phyloP scores from a whole-genome alignment of 1,139 yeast genomes.

The Taiozyma sp. region DNA sequence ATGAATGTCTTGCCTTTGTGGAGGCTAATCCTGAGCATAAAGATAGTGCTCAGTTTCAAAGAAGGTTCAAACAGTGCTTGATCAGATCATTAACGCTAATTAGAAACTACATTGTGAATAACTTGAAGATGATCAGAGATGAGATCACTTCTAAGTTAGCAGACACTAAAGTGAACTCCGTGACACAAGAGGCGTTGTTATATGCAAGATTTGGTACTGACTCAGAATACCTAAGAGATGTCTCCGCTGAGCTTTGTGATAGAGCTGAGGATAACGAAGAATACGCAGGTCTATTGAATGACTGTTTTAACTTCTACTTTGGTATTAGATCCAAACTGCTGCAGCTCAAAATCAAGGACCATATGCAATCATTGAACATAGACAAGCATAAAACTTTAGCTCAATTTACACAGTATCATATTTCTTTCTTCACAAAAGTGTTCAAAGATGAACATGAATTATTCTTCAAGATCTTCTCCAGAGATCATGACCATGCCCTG shows the following conservation, averaged over 20 bases:
- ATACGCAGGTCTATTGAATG: conserved; percentile 62
- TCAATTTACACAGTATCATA: conserved; percentile 53
- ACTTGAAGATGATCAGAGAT: conserved; percentile 43
- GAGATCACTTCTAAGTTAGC: conserved; percentile 34
- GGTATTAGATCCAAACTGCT: conserved; percentile 47
- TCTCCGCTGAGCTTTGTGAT: conserved; percentile 45
- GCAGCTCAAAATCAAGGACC: conserved; percentile 36
- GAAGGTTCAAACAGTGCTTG: conserved; percentile 80
- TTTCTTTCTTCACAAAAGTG: conserved; percentile 53
- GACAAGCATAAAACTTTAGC: conserved; percentile 34
- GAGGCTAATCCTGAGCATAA: conserved; percentile 48
- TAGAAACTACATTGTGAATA: conserved; percentile 57
- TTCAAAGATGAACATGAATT: conserved; percentile 58
- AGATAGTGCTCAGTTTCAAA: conserved; percentile 66
- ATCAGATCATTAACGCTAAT: conserved; percentile 77
- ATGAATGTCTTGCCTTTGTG: conserved; percentile 50
- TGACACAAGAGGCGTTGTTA: conserved; percentile 48
- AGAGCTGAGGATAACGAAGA: conserved; percentile 50
- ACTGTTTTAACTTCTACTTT: conserved; percentile 62
- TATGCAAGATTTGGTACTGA: conserved; percentile 59
- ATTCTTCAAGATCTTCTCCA: conserved; percentile 49
- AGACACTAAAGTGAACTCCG: conserved; percentile 27
- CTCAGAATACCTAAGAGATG: conserved; percentile 36
- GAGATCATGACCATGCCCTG: conserved; percentile 22
- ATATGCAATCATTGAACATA: conserved; percentile 22